phyloP scores from a whole-genome alignment of 768 basidiomycete genomes.

The Hygrocybe punicea region DNA sequence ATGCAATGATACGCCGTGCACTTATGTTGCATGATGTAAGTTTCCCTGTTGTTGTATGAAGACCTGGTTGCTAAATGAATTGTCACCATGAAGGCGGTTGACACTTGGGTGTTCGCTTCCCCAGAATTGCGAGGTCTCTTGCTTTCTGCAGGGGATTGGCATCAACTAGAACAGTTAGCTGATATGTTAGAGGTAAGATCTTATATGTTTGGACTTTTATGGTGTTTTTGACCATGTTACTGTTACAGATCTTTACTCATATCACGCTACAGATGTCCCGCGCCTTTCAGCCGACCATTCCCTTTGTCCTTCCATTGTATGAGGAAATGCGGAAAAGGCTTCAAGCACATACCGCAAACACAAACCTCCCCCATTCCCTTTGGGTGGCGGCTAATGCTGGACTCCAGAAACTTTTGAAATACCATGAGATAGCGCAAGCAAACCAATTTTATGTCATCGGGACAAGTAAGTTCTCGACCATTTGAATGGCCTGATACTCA shows the following conservation, averaged over 20 bases:
- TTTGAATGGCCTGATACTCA: background rate
- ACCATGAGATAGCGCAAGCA: constrained; percentile 18
- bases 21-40: constrained; percentile 23
- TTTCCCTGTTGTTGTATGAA: background rate
- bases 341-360: background rate
- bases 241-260: constrained; percentile 29
- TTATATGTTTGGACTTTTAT: too few species aligned
- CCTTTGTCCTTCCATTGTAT: constrained; percentile 33
- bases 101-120: constrained; percentile 28
- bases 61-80: background rate
- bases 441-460: constrained; percentile 28
- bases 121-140: background rate
- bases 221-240: too few species aligned
- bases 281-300: constrained; percentile 24
- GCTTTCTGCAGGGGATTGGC: too few species aligned
- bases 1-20: constrained; percentile 33
- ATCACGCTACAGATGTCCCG: constrained; percentile 29
- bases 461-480: constrained; percentile 22
- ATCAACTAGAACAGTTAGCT: too few species aligned
- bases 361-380: constrained; percentile 7
- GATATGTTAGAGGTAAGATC: constrained; percentile 3
- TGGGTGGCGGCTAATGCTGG: constrained; percentile 20
- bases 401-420: constrained; percentile 27
- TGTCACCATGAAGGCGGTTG: constrained; percentile 28
- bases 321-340: constrained; percentile 24